Percentiles rank a stretch among this genome's conserved stretches.
Conservation (phyloP, 2,329 filamentous ascomycete genomes). For the Meredithiella fracta region DNA sequence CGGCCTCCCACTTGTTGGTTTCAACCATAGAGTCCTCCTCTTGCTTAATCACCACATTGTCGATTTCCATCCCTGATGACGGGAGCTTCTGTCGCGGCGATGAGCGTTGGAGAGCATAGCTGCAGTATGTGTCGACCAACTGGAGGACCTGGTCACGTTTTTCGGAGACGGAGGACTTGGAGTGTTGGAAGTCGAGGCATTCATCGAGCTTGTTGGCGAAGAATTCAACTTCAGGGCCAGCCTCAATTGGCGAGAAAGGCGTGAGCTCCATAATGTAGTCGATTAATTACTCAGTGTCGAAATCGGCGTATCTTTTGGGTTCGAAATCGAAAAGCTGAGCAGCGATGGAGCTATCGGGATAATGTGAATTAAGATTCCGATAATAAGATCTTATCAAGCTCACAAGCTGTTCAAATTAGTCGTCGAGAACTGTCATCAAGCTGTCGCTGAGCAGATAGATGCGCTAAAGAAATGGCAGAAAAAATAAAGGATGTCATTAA, state of each 20-base stretch:
- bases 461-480: background rate
- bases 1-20: constrained; percentile 49
- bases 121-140: constrained; percentile 49
- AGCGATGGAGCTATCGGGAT: background rate
- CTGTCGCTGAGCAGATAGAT: background rate
- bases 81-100: constrained; percentile 20
- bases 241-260: constrained; percentile 18
- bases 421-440: background rate
- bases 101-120: constrained; percentile 33
- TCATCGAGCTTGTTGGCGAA: constrained; percentile 73
- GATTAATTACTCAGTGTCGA: background rate
- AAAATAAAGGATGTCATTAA: background rate
- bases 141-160: constrained; percentile 50
- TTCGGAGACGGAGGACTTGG: constrained; percentile 24
- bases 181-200: constrained; percentile 36
- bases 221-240: constrained; percentile 67
- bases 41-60: constrained; percentile 28
- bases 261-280: constrained; percentile 12
- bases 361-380: background rate
- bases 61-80: constrained; percentile 32
- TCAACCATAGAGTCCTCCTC: constrained; percentile 17
- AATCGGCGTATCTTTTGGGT: background rate
- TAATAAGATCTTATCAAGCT: background rate
- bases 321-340: background rate
- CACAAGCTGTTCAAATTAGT: background rate